Evolutionary conservation across 1,284 basidiomycete genomes (phyloP), one percentile per base, ranked within the genome.

Genomic region (Sparassis latifolia): DNA sequence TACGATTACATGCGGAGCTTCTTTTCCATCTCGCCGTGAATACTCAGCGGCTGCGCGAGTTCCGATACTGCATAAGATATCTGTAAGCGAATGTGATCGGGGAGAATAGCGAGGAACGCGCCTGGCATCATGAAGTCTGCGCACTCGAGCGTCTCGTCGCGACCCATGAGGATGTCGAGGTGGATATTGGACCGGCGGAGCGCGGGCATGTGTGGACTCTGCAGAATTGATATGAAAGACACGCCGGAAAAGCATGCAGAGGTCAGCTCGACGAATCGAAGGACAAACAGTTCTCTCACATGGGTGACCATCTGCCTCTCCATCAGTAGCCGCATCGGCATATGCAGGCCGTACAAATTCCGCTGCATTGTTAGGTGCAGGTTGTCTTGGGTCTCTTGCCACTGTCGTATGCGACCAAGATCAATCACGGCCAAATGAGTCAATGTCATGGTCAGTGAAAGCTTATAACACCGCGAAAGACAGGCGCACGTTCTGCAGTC

Each of bases 331-430:
- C 94, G 80, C 66, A 97, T 80, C 4, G 96, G 96, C 37, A 89
- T 86, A 59, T 91, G 90, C 57, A 98, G 66, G 38, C 96, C 96
- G 63, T 87, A 89, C 38, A 86, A 70, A 68, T 94, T 86, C 49
- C 95, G 81, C 66, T 93, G 82, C 70, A 97, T 73, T 42, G 83
- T 92, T 54, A 97, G 75, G 66, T 89, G 89, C 51, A 95, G 67
- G 66, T 89, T 88, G 66, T 92, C 87, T 66, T 96, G 92, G 4
- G 95, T 95, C 58, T 84, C 84, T 51, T 93, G 85, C 96, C 96
- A 99, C 92, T 97, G 35, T 20, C 30, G 7, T 6, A 42, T 32
- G 31, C 37, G 20, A 20, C 20, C 20, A 20, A 20, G 20, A 20
- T 20, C 20, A 20, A 32, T 33, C 39, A 30, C 42, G 37, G 35